Percentiles rank a stretch among this genome's conserved stretches.
Evolutionary conservation across 805 yeast genomes (phyloP).

Genomic region (Millerozyma acaciae): DNA sequence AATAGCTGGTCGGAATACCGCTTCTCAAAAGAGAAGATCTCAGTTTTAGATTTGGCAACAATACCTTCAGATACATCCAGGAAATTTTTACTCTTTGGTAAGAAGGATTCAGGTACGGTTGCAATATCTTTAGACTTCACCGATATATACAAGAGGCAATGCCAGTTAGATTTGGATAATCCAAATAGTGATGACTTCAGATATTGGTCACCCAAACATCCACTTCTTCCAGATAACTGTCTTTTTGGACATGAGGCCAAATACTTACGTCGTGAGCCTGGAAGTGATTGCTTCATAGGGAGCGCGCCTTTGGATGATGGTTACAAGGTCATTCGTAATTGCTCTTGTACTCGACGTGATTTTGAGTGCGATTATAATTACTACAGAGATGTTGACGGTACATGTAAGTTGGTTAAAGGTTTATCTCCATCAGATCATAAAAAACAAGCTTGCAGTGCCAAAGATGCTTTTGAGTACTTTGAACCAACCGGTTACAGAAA

Average conservation of each 20-base stretch:
- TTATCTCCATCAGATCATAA: slow-evolving; percentile 59
- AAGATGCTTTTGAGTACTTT: slow-evolving; percentile 63
- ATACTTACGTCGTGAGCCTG: slow-evolving; percentile 39
- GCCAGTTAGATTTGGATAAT: slow-evolving; percentile 40
- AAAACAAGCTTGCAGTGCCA: slow-evolving; percentile 54
- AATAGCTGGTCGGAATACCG: slow-evolving; percentile 63
- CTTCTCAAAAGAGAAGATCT: slow-evolving; percentile 55
- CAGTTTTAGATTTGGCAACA: slow-evolving; percentile 73
- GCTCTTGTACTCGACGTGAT: slow-evolving; percentile 78
- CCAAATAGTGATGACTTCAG: slow-evolving; percentile 40
- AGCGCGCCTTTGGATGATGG: slow-evolving; percentile 57
- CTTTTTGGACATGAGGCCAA: slow-evolving; percentile 41
- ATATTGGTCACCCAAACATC: slow-evolving; percentile 41
- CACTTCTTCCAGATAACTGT: slow-evolving; percentile 33
- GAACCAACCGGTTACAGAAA: slow-evolving; percentile 91
- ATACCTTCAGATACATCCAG: slow-evolving; percentile 89
- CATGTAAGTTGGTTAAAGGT: slow-evolving; percentile 82
- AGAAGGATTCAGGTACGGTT: slow-evolving; percentile 30
- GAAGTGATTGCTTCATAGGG: slow-evolving; percentile 66
- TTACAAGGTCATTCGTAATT: slow-evolving; percentile 54
- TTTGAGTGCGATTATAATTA: slow-evolving; percentile 93
- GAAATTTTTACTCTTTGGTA: slow-evolving; percentile 64
- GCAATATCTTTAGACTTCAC: slow-evolving; percentile 39
- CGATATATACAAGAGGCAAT: slow-evolving; percentile 32
- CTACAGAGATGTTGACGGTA: slow-evolving; percentile 66